Conservation (phyloP, 345 rosid species). For the Moricandia arvensis region DNA sequence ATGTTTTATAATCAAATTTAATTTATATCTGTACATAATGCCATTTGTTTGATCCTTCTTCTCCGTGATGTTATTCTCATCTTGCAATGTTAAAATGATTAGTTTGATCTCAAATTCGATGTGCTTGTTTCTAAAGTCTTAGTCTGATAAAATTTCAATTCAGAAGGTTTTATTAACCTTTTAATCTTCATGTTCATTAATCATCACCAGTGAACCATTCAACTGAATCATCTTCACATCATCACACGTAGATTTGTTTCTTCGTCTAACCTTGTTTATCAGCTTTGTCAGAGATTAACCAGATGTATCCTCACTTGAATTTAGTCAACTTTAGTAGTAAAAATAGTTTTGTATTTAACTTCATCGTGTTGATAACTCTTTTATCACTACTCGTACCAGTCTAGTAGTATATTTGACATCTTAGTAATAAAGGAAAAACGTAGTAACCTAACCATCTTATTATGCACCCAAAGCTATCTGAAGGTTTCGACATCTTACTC, state of each 20-base stretch:
- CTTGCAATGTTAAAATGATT: constrained; percentile 4
- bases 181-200: background rate
- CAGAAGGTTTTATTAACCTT: background rate
- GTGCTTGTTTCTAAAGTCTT: background rate
- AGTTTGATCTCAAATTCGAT: constrained; percentile 11
- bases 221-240: background rate
- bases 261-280: background rate
- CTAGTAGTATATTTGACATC: constrained; percentile 1
- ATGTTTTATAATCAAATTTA: constrained; percentile 26
- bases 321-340: background rate
- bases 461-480: constrained; percentile 18
- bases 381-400: constrained; percentile 12
- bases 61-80: background rate
- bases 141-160: background rate
- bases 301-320: background rate
- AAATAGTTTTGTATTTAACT: background rate
- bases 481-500: constrained; percentile 29
- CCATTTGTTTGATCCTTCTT: constrained; percentile 9
- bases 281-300: background rate
- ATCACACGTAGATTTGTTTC: background rate
- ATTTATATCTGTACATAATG: constrained; percentile 30
- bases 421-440: background rate
- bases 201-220: background rate
- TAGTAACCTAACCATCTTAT: constrained; percentile 24
- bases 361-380: constrained; percentile 7